Conservation (phyloP, 148 eudicot species). For the Rheum nobile region DNA sequence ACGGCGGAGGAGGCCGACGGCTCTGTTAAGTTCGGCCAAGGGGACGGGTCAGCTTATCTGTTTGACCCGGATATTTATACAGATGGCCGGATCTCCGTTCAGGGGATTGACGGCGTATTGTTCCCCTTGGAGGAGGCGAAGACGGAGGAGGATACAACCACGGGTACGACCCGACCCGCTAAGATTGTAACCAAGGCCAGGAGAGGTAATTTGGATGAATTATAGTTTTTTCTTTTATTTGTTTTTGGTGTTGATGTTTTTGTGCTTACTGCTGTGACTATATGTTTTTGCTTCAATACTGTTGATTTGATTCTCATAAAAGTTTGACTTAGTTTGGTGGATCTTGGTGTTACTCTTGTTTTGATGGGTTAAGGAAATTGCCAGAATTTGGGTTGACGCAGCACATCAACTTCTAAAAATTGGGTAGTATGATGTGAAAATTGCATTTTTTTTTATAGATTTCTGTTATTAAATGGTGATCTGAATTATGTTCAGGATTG, state of each 20-base stretch:
- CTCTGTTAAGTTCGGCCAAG: constrained; percentile 74
- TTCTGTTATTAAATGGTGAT: too few relatives aligned
- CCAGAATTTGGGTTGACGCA: too few relatives aligned
- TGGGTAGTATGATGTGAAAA: too few relatives aligned
- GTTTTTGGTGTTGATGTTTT: neutral
- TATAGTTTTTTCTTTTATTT: neutral
- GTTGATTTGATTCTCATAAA: neutral
- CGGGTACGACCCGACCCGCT: constrained; percentile 9
- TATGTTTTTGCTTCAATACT: neutral
- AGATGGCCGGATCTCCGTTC: constrained; percentile 88
- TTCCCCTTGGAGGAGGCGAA: constrained; percentile 41
- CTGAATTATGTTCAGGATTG: too few relatives aligned
- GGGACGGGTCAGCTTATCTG: constrained; percentile 65
- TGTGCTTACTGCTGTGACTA: neutral
- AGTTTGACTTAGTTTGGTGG: neutral
- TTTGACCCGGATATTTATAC: constrained; percentile 91
- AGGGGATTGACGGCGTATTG: constrained; percentile 79
- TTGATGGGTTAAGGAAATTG: too few relatives aligned
- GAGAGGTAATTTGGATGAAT: constrained; percentile 42
- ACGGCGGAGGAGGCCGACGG: constrained; percentile 92
- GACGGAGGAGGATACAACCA: neutral
- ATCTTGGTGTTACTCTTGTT: neutral
- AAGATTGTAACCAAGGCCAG: constrained; percentile 48
- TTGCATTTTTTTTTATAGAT: too few relatives aligned
- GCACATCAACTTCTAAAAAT: too few relatives aligned